Evolutionary conservation across 2,329 filamentous ascomycete genomes (phyloP), one percentile per base, ranked within the genome.

Genomic region (Emericellopsis cladophorae): DNA sequence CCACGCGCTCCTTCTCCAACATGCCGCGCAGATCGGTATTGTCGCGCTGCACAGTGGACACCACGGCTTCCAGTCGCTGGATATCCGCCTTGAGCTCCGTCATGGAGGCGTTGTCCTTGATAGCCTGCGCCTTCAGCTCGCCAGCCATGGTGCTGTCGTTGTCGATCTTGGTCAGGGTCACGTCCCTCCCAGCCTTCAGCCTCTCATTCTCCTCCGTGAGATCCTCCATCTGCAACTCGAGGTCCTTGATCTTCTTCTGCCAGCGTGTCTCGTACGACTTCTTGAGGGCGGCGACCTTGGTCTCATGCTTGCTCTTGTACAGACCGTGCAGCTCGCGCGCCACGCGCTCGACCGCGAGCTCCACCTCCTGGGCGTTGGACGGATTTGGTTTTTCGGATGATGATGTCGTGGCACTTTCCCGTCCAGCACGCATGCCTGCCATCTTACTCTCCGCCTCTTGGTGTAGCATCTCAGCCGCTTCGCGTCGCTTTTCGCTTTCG

Each of bases 251-350:
- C 54, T 83, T 85, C 70, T 93, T 93, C 61, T 94, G 87, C 76
- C 87, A 92, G 41, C 90, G 80, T 37, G 76, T 75, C 59, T 95
- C 87, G 63, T 96, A 83, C 46, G 75, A 81, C 62, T 81, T 81
- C 65, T 82, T 96, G 48, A 98, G 70, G 4, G 89, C 90, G 1
- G 85, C 76, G 36, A 96, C 90, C 67, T 98, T 98, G 46, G 81
- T 86, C 66, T 96, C 90, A 58, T 98, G 92, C 65, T 98, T 98
- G 56, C 83, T 80, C 66, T 95, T 96, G 73, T 98, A 98, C 10
- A 95, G 72, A 0, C 81, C 74, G 57, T 98, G 92, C 33, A 98
- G 72, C 56, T 98, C 92, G 24, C 87, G 76, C n/a, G 90, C 89
- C 33, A 96, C 88, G 49, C 89, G 87, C 61, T 95, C 87, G 18